phyloP scores from a whole-genome alignment of 768 basidiomycete genomes.

The Hemileccinum rubropunctum region DNA sequence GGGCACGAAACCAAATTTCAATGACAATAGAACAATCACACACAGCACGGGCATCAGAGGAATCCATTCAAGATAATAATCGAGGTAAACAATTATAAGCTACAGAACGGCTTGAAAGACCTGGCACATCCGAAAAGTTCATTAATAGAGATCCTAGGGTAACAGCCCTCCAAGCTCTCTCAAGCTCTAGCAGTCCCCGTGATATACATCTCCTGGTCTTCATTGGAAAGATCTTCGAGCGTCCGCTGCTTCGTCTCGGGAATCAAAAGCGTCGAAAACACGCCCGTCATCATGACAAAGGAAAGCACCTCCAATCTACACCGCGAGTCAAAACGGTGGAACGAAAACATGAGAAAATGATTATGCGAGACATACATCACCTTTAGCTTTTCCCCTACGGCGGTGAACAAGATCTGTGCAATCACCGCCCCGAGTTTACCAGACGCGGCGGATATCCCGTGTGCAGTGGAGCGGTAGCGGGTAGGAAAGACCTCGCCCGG shows the following conservation, averaged over 20 bases:
- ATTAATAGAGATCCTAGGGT: too few species aligned
- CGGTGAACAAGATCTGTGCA: conserved; percentile 69
- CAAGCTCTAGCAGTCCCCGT: neutral
- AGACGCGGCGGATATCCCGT: conserved; percentile 69
- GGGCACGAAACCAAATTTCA: too few species aligned
- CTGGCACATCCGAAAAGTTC: too few species aligned
- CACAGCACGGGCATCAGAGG: too few species aligned
- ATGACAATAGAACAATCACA: too few species aligned
- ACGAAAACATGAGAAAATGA: too few species aligned
- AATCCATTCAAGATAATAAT: too few species aligned
- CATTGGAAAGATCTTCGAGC: conserved; percentile 77
- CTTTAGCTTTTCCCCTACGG: conserved; percentile 57
- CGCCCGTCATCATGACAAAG: conserved; percentile 80
- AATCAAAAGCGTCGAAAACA: conserved; percentile 74
- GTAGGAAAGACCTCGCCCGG: conserved; percentile 81
- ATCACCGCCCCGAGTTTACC: conserved; percentile 78
- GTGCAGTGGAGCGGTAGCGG: conserved; percentile 66
- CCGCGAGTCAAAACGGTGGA: neutral
- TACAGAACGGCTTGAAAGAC: too few species aligned
- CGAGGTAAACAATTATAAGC: too few species aligned
- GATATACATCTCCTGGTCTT: conserved; percentile 63
- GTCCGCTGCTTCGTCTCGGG: conserved; percentile 69
- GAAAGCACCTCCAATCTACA: conserved; percentile 71
- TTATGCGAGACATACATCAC: conserved; percentile 52
- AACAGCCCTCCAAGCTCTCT: too few species aligned